Percentiles rank a stretch among this genome's conserved stretches.
Evolutionary conservation across 1,284 basidiomycete genomes (phyloP).

Genomic region (Boletus semigastroideus): DNA sequence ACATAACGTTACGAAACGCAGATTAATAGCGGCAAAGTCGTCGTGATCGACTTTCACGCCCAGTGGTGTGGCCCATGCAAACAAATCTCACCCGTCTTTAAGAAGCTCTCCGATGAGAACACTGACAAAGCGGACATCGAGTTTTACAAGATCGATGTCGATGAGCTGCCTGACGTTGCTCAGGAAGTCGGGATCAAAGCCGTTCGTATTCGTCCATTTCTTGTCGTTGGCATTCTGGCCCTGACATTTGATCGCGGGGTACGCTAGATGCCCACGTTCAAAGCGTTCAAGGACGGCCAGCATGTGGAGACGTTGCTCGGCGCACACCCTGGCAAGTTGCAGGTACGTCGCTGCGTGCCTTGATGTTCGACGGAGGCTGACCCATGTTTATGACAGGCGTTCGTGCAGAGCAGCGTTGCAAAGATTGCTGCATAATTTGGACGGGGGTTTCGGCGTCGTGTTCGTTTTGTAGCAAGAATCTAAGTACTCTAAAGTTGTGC

Average conservation of each 20-base stretch:
- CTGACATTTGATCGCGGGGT: background rate
- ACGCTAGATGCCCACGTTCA: slow-evolving; percentile 76
- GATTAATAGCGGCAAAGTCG: slow-evolving; percentile 35
- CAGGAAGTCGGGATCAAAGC: slow-evolving; percentile 56
- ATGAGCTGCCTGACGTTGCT: slow-evolving; percentile 40
- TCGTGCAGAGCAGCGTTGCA: background rate
- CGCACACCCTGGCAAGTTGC: slow-evolving; percentile 39
- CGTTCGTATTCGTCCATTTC: slow-evolving; percentile 28
- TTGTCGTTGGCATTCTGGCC: rapidly evolving
- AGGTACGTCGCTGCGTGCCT: slow-evolving; percentile 5
- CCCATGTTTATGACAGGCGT: background rate
- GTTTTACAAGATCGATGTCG: slow-evolving; percentile 74
- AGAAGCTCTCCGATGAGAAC: slow-evolving; percentile 42
- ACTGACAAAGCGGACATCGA: slow-evolving; percentile 38
- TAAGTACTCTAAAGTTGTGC: too few species aligned
- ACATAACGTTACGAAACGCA: background rate
- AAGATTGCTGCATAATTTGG: background rate
- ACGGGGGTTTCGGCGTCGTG: background rate
- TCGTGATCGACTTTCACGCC: slow-evolving; percentile 63
- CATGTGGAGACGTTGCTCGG: slow-evolving; percentile 60
- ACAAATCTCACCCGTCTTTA: slow-evolving; percentile 66
- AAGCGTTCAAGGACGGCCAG: slow-evolving; percentile 59
- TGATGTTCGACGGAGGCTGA: background rate
- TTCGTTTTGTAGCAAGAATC: background rate
- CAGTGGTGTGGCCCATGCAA: slow-evolving; percentile 65